Percentiles rank a stretch among this genome's conserved stretches.
Conservation (phyloP, 345 rosid genomes). For the Arabidopsis thaliana region TAIR10.1 NC_003071.7:11626501-11627000, state of each 20-base stretch:
- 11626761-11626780: conserved; percentile 22
- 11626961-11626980: conserved; percentile 22
- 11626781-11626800: conserved; percentile 12
- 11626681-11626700: conserved; percentile 99
- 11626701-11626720: conserved; percentile 91
- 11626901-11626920: conserved; percentile 62
- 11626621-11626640: neutral
- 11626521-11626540: conserved; percentile 97
- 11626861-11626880: conserved; percentile 87
- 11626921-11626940: neutral
- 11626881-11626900: conserved; percentile 92
- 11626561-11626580: conserved; percentile 92
- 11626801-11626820: conserved; percentile 8
- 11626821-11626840: conserved; percentile 68
- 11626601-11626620: neutral
- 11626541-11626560: conserved; percentile 99
- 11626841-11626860: conserved; percentile 76
- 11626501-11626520: conserved; percentile 90
- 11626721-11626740: conserved; percentile 96
- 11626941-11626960: conserved; percentile 10
- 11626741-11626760: conserved; percentile 41
- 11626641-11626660: neutral
- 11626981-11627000: conserved; percentile 63
- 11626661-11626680: conserved; percentile 34
- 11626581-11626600: conserved; percentile 55